Evolutionary conservation across 352 stramenopile genomes (phyloP), one percentile per base, ranked within the genome.

Genomic region (Saprolegnia diclina): DNA sequence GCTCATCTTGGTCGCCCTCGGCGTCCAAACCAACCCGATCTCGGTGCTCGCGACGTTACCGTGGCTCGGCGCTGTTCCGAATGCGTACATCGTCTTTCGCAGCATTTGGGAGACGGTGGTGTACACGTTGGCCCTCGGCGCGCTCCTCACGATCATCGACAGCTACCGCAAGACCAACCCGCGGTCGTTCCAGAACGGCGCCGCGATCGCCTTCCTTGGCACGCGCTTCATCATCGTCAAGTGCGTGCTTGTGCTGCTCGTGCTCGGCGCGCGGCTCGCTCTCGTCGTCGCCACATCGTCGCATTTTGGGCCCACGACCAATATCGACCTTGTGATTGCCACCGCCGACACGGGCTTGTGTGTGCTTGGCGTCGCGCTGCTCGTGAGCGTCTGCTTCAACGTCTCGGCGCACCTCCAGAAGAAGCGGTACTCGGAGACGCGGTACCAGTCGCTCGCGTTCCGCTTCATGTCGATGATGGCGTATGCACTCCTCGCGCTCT

Each of bases 131-230:
- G 40, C 37, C 21, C 56, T 65, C 18, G 56, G 56, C 37, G 35
- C 56, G n/a, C 32, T 65, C 24, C 24, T 65, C 19, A 65, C 56
- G 26, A 52, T 65, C 37, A 52, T 65, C 56, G 56, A 65, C 40
- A 21, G 24, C 18, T 65, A 65, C 56, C 56, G 56, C 32, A 65
- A 65, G 37, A 38, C 35, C 35, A 65, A 35, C 56, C 35, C 35
- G 11, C 42, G 11, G 11, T 38, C 18, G 21, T 65, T 65, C 32
- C 52, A 52, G 32, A 65, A 65, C 24, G 56, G 56, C 35, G 56
- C 56, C 5, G 35, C 56, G 19, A 35, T 65, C 11, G 18, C 56
- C 3, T n/a, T 35, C 21, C 18, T 65, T 11, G 56, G 56, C 24
- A 13, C 37, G 32, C 56, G 56, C 21, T 65, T 65, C 40, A 38